A percentile compares a stretch with the other conserved stretches of the same genome.
Evolutionary conservation across 2,329 filamentous ascomycete genomes (phyloP).

Genomic region (Didymella sp.): DNA sequence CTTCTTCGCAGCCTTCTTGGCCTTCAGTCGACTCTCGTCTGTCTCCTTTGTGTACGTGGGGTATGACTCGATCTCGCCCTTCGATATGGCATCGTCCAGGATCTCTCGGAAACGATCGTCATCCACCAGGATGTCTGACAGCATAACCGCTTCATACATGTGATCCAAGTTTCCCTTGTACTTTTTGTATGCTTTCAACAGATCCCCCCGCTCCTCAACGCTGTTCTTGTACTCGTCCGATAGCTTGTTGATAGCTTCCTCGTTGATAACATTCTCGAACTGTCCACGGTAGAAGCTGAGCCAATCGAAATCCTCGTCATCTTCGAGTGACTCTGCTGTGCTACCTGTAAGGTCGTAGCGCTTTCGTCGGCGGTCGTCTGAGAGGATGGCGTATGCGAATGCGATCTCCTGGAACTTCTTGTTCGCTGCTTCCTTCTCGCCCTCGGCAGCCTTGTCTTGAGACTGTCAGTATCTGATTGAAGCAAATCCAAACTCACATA

Average conservation of each 20-base stretch:
- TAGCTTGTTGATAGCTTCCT: slow-evolving; percentile 77
- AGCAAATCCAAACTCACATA: slow-evolving; percentile 50
- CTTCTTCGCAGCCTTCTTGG: slow-evolving; percentile 46
- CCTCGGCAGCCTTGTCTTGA: slow-evolving; percentile 75
- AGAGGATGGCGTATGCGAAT: slow-evolving; percentile 92
- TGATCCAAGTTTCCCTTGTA: slow-evolving; percentile 75
- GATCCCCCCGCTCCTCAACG: slow-evolving; percentile 80
- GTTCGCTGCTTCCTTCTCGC: slow-evolving; percentile 75
- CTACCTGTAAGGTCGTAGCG: slow-evolving; percentile 91
- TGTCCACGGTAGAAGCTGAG: slow-evolving; percentile 85
- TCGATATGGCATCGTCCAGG: slow-evolving; percentile 79
- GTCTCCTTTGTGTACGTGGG: slow-evolving; percentile 74
- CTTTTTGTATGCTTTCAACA: slow-evolving; percentile 77
- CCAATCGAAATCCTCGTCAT: slow-evolving; percentile 86
- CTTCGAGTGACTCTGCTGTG: slow-evolving; percentile 77
- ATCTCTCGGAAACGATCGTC: slow-evolving; percentile 83
- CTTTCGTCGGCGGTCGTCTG: slow-evolving; percentile 77
- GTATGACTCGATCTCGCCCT: slow-evolving; percentile 70
- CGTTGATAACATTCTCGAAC: slow-evolving; percentile 76
- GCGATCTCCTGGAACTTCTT: slow-evolving; percentile 87
- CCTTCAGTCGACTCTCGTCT: slow-evolving; percentile 38
- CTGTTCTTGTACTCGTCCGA: slow-evolving; percentile 81
- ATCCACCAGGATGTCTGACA: slow-evolving; percentile 82
- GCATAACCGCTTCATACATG: slow-evolving; percentile 84
- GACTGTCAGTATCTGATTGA: slow-evolving; percentile 14